Evolutionary conservation across 306 rosid genomes (phyloP).

Genomic region (Cyclanthera cordifolia): DNA sequence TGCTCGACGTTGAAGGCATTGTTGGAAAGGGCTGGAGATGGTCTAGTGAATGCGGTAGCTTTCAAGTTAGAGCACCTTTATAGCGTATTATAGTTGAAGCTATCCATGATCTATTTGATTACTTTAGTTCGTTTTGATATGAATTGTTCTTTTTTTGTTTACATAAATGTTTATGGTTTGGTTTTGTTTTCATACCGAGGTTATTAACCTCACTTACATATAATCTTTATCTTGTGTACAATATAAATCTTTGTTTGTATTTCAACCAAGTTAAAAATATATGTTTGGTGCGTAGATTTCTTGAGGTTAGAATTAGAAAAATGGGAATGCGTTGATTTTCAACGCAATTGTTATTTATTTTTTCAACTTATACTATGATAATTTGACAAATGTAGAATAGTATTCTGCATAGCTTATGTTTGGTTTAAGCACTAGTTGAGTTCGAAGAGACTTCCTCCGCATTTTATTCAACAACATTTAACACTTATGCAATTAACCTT

Average conservation of each 20-base stretch:
- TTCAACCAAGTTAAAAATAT: not conserved
- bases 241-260: no score
- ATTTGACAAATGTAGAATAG: not conserved
- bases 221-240: no score
- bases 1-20: not conserved
- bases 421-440: constrained; percentile 9
- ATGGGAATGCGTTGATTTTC: not conserved
- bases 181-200: no score
- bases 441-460: constrained; percentile 41
- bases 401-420: not conserved
- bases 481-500: constrained; percentile 48
- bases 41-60: not conserved
- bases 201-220: no score
- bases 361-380: not conserved
- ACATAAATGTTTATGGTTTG: no score
- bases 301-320: not conserved
- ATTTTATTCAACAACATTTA: constrained; percentile 44
- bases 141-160: no score
- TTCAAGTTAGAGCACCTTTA: not conserved
- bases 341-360: not conserved
- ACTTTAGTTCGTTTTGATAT: no score
- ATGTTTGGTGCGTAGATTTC: not conserved
- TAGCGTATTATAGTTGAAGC: not conserved
- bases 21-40: not conserved
- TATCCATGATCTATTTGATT: not conserved